Evolutionary conservation across 495 filamentous ascomycete species (phyloP).

Genomic region (Aspergillus campestris): DNA sequence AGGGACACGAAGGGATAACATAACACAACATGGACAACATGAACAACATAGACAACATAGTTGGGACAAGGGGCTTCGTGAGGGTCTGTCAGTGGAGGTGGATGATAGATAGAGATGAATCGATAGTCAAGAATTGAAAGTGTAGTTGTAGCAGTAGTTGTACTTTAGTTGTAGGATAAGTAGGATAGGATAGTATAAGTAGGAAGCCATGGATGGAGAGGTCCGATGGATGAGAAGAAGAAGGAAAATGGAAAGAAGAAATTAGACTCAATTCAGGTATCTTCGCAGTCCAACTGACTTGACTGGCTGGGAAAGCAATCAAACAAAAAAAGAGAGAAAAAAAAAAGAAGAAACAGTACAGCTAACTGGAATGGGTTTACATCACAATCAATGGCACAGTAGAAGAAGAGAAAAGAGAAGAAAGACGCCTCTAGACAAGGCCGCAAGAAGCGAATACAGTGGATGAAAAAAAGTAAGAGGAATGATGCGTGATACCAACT

Average conservation of each 20-base stretch:
- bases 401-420: background rate
- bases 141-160: too few relatives aligned
- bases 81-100: too few relatives aligned
- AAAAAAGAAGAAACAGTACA: constrained; percentile 5
- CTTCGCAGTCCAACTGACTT: constrained; percentile 30
- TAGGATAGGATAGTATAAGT: too few relatives aligned
- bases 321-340: constrained; percentile 12
- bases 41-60: too few relatives aligned
- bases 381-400: constrained; percentile 9
- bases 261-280: constrained; percentile 30
- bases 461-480: constrained; percentile 6
- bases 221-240: constrained; percentile 1
- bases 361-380: constrained; percentile 6
- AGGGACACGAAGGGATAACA: too few relatives aligned
- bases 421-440: background rate
- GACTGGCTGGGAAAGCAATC: constrained; percentile 19
- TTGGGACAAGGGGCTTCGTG: too few relatives aligned
- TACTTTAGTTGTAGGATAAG: too few relatives aligned
- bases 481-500: too few relatives aligned
- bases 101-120: too few relatives aligned
- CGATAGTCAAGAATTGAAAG: too few relatives aligned
- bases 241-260: constrained; percentile 11
- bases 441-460: background rate
- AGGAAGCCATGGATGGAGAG: too few relatives aligned
- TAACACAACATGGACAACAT: too few relatives aligned